A percentile compares a stretch with the other conserved stretches of the same genome.
These are phyloP conservation scores for Spinellus fusiger DNA, from an alignment of 192 early-diverging fungal genomes.

Conservation along the genomic window DNA sequence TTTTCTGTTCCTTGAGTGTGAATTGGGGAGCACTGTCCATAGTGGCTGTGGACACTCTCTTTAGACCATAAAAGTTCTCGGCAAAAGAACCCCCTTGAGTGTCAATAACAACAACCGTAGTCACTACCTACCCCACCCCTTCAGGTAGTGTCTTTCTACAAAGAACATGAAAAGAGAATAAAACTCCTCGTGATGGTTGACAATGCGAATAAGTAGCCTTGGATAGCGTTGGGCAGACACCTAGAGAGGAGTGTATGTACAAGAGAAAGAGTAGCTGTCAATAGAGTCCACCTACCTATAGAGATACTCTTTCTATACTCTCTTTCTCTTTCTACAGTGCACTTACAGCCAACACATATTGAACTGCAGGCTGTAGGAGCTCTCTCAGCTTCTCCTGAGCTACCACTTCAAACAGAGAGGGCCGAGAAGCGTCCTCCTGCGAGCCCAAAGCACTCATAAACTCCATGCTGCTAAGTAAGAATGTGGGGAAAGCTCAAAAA, in stretches of 20 bases:
- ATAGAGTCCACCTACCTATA: neutral
- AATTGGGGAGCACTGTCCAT: slow-evolving; percentile 9
- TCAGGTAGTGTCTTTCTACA: slow-evolving; percentile 81
- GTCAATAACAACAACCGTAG: neutral
- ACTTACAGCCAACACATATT: slow-evolving; percentile 72
- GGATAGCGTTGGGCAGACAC: slow-evolving; percentile 88
- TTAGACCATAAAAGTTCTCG: slow-evolving; percentile 92
- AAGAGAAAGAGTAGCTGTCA: neutral
- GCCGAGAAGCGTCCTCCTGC: slow-evolving; percentile 66
- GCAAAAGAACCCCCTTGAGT: slow-evolving; percentile 65
- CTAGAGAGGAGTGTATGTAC: slow-evolving; percentile 13
- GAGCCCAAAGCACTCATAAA: slow-evolving; percentile 78
- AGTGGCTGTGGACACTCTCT: slow-evolving; percentile 51
- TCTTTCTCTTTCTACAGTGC: neutral
- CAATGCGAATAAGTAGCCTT: slow-evolving; percentile 66
- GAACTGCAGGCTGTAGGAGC: slow-evolving; percentile 78
- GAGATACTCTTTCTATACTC: too few relatives aligned
- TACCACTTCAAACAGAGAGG: slow-evolving; percentile 87
- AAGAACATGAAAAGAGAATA: slow-evolving; percentile 75
- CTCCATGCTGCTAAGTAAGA: too few relatives aligned
- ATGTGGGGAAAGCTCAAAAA: too few relatives aligned
- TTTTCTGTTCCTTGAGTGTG: slow-evolving; percentile 24
- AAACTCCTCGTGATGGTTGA: slow-evolving; percentile 78
- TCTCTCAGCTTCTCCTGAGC: slow-evolving; percentile 80
- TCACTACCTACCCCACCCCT: slow-evolving; percentile 62